Evolutionary conservation across 192 early-diverging fungal genomes (phyloP).

Genomic region (Endogone sp.): DNA sequence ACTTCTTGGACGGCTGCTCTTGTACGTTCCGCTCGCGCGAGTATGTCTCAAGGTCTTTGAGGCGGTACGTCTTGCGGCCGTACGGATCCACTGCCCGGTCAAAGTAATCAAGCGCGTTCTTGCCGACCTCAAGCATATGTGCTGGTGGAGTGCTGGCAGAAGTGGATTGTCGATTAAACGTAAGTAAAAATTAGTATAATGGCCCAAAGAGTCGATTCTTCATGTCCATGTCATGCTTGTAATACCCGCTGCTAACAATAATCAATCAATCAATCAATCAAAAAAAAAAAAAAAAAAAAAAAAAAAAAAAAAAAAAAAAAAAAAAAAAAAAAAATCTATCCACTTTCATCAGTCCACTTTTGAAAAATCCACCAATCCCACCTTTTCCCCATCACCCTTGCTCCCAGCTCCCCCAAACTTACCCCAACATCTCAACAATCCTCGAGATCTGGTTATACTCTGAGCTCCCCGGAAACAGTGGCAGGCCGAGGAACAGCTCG

Average conservation of each 20-base stretch:
- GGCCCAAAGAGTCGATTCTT: no score
- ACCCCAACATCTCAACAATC: constrained; percentile 93
- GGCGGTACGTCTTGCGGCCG: constrained; percentile 48
- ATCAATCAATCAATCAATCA: no score
- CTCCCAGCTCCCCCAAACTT: no score
- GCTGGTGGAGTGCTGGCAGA: constrained; percentile 66
- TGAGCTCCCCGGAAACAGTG: constrained; percentile 92
- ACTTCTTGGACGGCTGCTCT: constrained; percentile 91
- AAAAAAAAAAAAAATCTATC: no score
- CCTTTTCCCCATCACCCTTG: no score
- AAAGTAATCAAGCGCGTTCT: constrained; percentile 84
- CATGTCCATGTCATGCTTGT: no score
- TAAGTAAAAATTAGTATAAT: constrained; percentile 2
- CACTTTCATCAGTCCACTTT: no score
- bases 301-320: no score
- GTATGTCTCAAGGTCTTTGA: constrained; percentile 84
- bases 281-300: no score
- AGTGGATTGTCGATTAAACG: neutral
- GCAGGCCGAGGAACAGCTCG: constrained; percentile 93
- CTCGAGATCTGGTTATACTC: constrained; percentile 95
- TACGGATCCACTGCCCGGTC: constrained; percentile 50
- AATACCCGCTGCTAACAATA: no score
- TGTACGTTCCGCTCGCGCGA: constrained; percentile 70
- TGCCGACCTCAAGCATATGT: constrained; percentile 94
- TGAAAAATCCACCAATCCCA: no score